Evolutionary conservation across 805 yeast species (phyloP), one percentile per base, ranked within the genome.

Genomic region (Candida tammaniensis): DNA sequence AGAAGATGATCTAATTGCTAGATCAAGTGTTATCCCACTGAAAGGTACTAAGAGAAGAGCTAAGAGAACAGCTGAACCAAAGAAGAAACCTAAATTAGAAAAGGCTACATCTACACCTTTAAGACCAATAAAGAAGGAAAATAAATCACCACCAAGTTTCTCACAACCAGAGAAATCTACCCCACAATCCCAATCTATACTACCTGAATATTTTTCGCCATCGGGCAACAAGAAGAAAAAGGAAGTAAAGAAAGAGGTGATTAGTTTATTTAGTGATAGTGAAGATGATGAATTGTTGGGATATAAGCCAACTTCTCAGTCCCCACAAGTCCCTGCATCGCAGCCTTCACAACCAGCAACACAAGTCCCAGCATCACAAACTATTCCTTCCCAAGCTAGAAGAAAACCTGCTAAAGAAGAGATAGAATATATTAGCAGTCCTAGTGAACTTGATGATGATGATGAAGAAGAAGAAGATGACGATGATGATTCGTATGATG

Each of bases 1-100:
- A 51, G 69, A 65, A 19, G 75, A 70, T 8, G 96, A 89, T 55
- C 73, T 70, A 36, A 74, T 72, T 38, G 73, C 72, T 38, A 74
- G 87, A 42, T 65, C 70, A 22, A 67, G 72, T 22, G 54, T 75
- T 36, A 56, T 69, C n/a, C 62, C 74, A 3, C 63, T 55, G 24
- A 64, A 62, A 38, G 72, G 67, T 29, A 64, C 74, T 14, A 59
- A 65, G 22, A 70, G 63, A 41, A 64, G 62, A 34, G 52, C 49
- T 11, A 51, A 40, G 24, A 48, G 48, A 37, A 39, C 22, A 9
- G 28, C 22, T 5, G 39, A 30, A 24, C 30, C 49, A 14, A 42
- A 36, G 31, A 50, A 48, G 43, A 50, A 41, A 25, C 35, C 15
- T 13, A 44, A 34, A 31, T 14, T 24, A 5, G 38, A 33, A 14